Evolutionary conservation across 2,329 filamentous ascomycete genomes (phyloP), one percentile per base, ranked within the genome.

Genomic region (Graphiopsis chlorocephala): DNA sequence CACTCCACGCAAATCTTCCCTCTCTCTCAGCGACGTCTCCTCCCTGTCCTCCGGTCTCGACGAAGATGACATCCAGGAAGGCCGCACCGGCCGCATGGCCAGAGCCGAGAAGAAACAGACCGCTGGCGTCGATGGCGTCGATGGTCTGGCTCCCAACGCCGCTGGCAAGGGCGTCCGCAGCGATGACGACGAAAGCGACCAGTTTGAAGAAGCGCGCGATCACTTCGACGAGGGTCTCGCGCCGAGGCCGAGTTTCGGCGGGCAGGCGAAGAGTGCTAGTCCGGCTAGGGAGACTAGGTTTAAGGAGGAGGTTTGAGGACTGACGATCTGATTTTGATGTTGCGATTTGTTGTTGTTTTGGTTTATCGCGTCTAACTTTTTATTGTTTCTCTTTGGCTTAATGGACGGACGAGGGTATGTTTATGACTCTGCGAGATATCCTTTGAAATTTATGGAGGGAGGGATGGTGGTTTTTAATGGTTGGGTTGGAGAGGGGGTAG

Each of bases 261-360:
- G 71, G 4, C 69, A 73, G 68, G 66, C 60, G 56, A 75, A 73
- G 71, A 73, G 80, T 55, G 79, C 79, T 60, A 88, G 85, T 72
- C 85, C 85, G 0, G 81, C 77, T 4, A 78, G 86, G 61, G 84
- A 85, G 67, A 86, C 86, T 45, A 84, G 80, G 69, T 89, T 89
- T 68, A 79, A 78, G 56, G 87, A 89, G 76, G 83, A 84, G 67
- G 81, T 88, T 63, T 80, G 68, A 48, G n/a, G n/a, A n/a, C n/a
- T n/a, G n/a, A 65, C 64, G 38, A 62, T 55, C 42, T 38, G 1
- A 15, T n/a, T 61, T 20, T 35, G 42, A 35, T 17, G 8, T 57
- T 26, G n/a, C 15, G 7, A 8, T 8, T 42, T 42, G 31, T 57
- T 20, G 28, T 23, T 58, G 35, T 55, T 28, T 10, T 55, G 15